Evolutionary conservation across 2,329 filamentous ascomycete genomes (phyloP).

Genomic region (Calonectria honghensis): DNA sequence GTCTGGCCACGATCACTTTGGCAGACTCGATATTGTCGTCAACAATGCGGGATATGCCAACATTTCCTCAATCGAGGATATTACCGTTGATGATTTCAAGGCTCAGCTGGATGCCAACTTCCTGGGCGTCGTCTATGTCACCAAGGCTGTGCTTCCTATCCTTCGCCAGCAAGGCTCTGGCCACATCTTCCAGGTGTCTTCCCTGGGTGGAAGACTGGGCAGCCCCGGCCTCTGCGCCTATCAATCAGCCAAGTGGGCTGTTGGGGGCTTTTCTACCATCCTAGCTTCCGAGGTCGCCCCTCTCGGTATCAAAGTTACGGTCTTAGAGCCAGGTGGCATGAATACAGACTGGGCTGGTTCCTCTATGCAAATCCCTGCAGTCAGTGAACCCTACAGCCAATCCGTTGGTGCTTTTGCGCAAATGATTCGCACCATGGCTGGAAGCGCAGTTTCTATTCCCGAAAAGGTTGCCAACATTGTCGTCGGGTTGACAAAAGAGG

Average conservation of each 20-base stretch:
- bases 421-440: conserved; percentile 13
- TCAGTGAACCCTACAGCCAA: conserved; percentile 60
- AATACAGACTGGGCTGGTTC: conserved; percentile 62
- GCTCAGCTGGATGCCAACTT: conserved; percentile 77
- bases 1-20: conserved; percentile 67
- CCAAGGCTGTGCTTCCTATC: conserved; percentile 62
- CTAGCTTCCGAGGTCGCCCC: conserved; percentile 60
- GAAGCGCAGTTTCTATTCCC: conserved; percentile 39
- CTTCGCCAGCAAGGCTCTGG: conserved; percentile 56
- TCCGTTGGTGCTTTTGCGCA: conserved; percentile 58
- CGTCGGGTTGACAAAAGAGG: conserved; percentile 51
- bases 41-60: conserved; percentile 79
- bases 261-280: conserved; percentile 61
- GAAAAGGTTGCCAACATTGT: conserved; percentile 56
- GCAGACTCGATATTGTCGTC: conserved; percentile 74
- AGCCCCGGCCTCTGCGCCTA: conserved; percentile 60
- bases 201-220: conserved; percentile 60
- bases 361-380: conserved; percentile 51
- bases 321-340: conserved; percentile 64
- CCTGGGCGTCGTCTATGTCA: conserved; percentile 74
- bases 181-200: conserved; percentile 64
- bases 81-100: conserved; percentile 68
- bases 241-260: conserved; percentile 63
- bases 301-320: conserved; percentile 62
- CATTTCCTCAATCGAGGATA: conserved; percentile 70